Percentiles rank a stretch among this genome's conserved stretches.
Evolutionary conservation across 2,329 filamentous ascomycete species (phyloP).

Genomic region (Fusarium hainanense): DNA sequence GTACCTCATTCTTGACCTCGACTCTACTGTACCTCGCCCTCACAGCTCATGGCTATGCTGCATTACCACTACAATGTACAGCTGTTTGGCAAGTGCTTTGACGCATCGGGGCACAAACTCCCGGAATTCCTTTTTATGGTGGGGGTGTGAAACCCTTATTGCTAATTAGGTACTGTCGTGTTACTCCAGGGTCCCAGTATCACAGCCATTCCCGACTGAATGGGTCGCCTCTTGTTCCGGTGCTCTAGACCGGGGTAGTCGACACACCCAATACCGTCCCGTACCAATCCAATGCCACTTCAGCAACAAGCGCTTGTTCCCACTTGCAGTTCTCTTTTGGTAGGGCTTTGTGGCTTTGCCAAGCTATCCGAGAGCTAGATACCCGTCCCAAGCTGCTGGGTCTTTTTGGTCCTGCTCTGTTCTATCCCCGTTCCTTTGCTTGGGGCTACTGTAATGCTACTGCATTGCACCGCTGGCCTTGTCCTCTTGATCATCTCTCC

Average conservation of each 20-base stretch:
- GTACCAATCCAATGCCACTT: conserved; percentile 26
- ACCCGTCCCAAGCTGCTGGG: conserved; percentile 48
- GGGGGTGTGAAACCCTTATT: conserved; percentile 8
- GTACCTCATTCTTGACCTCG: neutral
- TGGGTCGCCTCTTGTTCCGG: conserved; percentile 36
- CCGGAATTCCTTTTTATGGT: conserved; percentile 2
- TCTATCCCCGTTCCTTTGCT: conserved; percentile 5
- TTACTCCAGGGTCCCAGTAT: conserved; percentile 14
- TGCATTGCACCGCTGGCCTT: neutral
- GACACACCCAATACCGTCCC: conserved; percentile 23
- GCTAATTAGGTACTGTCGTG: neutral
- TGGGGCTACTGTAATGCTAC: neutral
- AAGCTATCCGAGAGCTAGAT: conserved; percentile 45
- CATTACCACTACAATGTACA: neutral
- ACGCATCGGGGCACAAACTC: neutral
- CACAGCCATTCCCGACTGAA: conserved; percentile 31
- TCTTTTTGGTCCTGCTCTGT: conserved; percentile 23
- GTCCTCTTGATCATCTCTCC: conserved; percentile 10
- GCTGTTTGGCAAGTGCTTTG: neutral
- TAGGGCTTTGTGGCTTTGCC: conserved; percentile 41
- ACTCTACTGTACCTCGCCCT: neutral
- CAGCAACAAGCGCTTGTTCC: conserved; percentile 27
- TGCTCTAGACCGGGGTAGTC: conserved; percentile 27
- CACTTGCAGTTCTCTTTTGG: conserved; percentile 24
- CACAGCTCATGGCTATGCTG: neutral